phyloP scores from a whole-genome alignment of 768 basidiomycete genomes.

The Vararia minispora region DNA sequence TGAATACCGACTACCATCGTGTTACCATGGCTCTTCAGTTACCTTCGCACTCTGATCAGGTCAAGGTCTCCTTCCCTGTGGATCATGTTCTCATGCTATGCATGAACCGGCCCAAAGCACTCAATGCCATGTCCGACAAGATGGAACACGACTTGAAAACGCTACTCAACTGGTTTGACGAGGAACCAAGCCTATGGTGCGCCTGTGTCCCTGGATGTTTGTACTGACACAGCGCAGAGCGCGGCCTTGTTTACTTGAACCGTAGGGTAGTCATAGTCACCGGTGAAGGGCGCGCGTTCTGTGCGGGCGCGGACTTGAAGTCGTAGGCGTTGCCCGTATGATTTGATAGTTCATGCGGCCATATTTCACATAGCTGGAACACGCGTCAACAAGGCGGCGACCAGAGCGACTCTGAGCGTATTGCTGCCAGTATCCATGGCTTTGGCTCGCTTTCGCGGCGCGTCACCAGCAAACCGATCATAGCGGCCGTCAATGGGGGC shows the following conservation, averaged over 20 bases:
- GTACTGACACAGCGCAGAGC: background rate
- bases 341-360: background rate
- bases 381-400: slow-evolving; percentile 33
- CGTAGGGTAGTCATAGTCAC: slow-evolving; percentile 66
- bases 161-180: slow-evolving; percentile 64
- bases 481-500: slow-evolving; percentile 74
- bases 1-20: too few species aligned
- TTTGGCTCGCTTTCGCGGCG: slow-evolving; percentile 70
- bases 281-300: slow-evolving; percentile 62
- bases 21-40: too few species aligned
- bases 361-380: slow-evolving; percentile 42
- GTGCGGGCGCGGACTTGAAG: slow-evolving; percentile 72
- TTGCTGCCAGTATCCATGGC: slow-evolving; percentile 36
- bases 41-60: slow-evolving; percentile 24
- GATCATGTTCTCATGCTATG: slow-evolving; percentile 44
- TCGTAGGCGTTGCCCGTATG: slow-evolving; percentile 33
- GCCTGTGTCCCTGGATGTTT: slow-evolving; percentile 15
- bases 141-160: slow-evolving; percentile 42
- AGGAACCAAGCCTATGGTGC: slow-evolving; percentile 62
- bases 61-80: slow-evolving; percentile 31
- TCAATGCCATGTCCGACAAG: slow-evolving; percentile 64
- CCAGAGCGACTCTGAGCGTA: slow-evolving; percentile 31
- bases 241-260: background rate
- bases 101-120: slow-evolving; percentile 55
- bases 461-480: slow-evolving; percentile 56